phyloP scores from a whole-genome alignment of 2,329 filamentous ascomycete genomes.

The Westerdykella aurantiaca region DNA sequence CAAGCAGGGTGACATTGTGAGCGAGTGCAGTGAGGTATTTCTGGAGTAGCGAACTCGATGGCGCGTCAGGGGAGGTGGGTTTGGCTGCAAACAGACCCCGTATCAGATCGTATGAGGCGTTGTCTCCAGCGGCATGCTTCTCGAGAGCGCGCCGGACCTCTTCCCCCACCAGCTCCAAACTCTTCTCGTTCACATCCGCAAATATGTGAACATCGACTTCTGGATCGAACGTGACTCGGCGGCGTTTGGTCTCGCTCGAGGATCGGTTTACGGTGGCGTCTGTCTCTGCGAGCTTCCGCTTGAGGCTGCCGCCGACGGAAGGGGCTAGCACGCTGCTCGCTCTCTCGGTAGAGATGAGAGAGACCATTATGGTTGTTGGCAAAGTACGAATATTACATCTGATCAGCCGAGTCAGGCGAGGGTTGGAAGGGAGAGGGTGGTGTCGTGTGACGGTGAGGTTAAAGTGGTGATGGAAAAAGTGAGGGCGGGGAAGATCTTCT shows the following conservation, averaged over 20 bases:
- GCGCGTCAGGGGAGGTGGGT: conserved; percentile 45
- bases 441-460: background rate
- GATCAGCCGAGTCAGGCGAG: conserved; percentile 6
- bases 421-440: background rate
- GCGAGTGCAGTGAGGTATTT: conserved; percentile 56
- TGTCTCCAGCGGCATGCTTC: conserved; percentile 49
- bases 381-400: conserved; percentile 22
- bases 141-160: conserved; percentile 56
- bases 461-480: background rate
- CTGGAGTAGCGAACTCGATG: conserved; percentile 48
- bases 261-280: conserved; percentile 29
- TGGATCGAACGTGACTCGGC: conserved; percentile 46
- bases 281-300: conserved; percentile 32
- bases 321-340: conserved; percentile 24
- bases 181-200: conserved; percentile 46
- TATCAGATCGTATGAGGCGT: conserved; percentile 52
- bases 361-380: conserved; percentile 29
- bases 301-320: conserved; percentile 31
- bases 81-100: conserved; percentile 49
- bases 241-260: conserved; percentile 39
- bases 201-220: conserved; percentile 44
- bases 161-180: conserved; percentile 53
- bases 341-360: conserved; percentile 30
- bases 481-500: background rate
- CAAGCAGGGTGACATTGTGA: conserved; percentile 51